Conservation (phyloP, 148 eudicot species). For the Persicaria tinctoria region DNA sequence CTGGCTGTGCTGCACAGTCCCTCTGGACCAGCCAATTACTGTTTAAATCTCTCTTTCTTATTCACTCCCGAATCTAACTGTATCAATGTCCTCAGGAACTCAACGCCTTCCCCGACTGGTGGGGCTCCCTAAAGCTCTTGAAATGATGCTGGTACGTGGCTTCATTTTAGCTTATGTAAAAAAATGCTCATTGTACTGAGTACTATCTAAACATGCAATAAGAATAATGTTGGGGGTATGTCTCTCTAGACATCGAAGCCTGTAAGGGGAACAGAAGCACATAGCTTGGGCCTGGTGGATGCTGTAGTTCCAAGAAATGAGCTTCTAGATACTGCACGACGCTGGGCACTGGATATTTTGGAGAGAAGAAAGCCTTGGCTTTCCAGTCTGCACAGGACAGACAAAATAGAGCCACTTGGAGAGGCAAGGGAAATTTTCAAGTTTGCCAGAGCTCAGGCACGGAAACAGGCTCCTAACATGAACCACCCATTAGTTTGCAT, state of each 20-base stretch:
- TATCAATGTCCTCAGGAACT: conserved; percentile 48
- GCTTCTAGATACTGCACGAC: conserved; percentile 60
- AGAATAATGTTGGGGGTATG: neutral
- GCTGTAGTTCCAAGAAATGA: conserved; percentile 69
- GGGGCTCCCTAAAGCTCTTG: conserved; percentile 84
- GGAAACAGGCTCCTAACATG: conserved; percentile 78
- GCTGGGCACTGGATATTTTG: conserved; percentile 80
- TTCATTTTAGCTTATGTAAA: neutral
- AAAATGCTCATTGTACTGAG: neutral
- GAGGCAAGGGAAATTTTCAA: conserved; percentile 88
- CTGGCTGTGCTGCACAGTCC: neutral
- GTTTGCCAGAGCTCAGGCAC: conserved; percentile 78
- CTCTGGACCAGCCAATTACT: neutral
- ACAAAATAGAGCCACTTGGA: conserved; percentile 77
- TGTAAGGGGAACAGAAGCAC: conserved; percentile 79
- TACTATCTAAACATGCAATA: neutral
- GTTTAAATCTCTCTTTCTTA: neutral
- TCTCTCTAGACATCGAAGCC: conserved; percentile 67
- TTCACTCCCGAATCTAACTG: neutral
- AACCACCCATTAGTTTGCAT: conserved; percentile 76
- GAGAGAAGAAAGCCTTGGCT: conserved; percentile 84
- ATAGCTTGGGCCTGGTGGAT: conserved; percentile 79
- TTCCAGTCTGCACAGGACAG: conserved; percentile 65
- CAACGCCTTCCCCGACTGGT: conserved; percentile 94
- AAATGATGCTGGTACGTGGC: conserved; percentile 83